Conservation (phyloP, 345 rosid species). For the Ceriops tagal region DNA sequence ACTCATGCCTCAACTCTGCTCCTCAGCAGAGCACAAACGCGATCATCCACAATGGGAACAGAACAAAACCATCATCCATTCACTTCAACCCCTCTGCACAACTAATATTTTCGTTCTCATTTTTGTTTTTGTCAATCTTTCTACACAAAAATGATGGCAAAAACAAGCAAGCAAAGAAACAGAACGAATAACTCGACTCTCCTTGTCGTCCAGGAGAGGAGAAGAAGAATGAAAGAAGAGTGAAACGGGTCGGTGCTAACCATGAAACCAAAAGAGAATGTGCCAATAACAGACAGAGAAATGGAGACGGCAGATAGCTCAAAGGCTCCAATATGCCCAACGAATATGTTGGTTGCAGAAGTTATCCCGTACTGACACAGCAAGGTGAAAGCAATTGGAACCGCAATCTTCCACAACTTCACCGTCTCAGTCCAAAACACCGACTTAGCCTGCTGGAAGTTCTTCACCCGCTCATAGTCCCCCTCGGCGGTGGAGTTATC, state of each 20-base stretch:
- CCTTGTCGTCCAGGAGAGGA: no score
- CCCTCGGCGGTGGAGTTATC: slow-evolving; percentile 14
- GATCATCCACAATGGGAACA: no score
- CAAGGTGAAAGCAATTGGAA: slow-evolving; percentile 44
- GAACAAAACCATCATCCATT: no score
- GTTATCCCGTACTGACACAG: slow-evolving; percentile 52
- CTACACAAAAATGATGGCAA: no score
- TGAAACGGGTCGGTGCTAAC: slow-evolving; percentile 13
- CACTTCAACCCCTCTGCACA: no score
- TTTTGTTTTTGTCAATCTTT: no score
- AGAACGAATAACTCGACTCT: no score
- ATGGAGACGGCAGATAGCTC: slow-evolving; percentile 73
- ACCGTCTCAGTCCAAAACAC: slow-evolving; percentile 47
- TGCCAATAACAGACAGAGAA: slow-evolving; percentile 62
- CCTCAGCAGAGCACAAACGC: no score
- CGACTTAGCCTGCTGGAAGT: slow-evolving; percentile 36
- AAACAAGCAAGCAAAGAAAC: no score
- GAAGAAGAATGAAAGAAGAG: neutral
- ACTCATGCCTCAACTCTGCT: no score
- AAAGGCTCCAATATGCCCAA: slow-evolving; percentile 60
- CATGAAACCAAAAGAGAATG: slow-evolving; percentile 76
- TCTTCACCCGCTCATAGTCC: slow-evolving; percentile 47
- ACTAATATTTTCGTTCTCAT: no score
- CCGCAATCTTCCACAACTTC: slow-evolving; percentile 64
- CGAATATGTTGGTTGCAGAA: slow-evolving; percentile 55